phyloP scores from a whole-genome alignment of 148 eudicot species.

The Cornus controversa region DNA sequence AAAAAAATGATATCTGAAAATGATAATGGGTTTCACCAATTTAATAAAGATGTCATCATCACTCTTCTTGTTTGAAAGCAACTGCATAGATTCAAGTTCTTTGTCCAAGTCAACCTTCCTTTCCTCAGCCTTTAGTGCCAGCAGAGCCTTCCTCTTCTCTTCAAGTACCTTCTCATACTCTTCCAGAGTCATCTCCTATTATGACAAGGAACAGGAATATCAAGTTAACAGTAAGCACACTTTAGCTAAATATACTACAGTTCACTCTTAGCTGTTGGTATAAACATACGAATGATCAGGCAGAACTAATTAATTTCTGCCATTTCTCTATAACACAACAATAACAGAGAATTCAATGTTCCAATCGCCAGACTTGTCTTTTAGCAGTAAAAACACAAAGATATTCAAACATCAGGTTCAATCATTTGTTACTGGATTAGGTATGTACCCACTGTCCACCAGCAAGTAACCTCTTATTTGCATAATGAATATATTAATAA shows the following conservation, averaged over 20 bases:
- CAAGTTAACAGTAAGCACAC: background rate
- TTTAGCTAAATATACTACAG: background rate
- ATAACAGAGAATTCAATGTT: too few relatives aligned
- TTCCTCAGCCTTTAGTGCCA: constrained; percentile 54
- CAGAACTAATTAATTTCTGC: too few relatives aligned
- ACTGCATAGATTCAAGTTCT: constrained; percentile 65
- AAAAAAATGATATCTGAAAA: background rate
- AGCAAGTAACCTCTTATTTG: too few relatives aligned
- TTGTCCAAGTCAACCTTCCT: constrained; percentile 71
- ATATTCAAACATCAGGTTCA: background rate
- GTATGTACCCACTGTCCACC: background rate
- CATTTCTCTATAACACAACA: too few relatives aligned
- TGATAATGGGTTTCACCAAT: constrained; percentile 42
- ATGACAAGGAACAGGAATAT: background rate
- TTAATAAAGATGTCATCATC: constrained; percentile 61
- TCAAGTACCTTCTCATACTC: constrained; percentile 80
- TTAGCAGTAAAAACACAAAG: background rate
- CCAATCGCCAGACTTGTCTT: too few relatives aligned
- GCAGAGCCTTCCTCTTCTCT: constrained; percentile 81
- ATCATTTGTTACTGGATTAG: background rate
- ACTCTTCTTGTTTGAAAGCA: constrained; percentile 63
- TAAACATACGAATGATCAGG: too few relatives aligned
- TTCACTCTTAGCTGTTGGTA: too few relatives aligned
- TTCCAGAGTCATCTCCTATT: constrained; percentile 75
- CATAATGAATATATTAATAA: too few relatives aligned